Evolutionary conservation across 2,329 filamentous ascomycete species (phyloP).

Genomic region (Aspergillus candidus): DNA sequence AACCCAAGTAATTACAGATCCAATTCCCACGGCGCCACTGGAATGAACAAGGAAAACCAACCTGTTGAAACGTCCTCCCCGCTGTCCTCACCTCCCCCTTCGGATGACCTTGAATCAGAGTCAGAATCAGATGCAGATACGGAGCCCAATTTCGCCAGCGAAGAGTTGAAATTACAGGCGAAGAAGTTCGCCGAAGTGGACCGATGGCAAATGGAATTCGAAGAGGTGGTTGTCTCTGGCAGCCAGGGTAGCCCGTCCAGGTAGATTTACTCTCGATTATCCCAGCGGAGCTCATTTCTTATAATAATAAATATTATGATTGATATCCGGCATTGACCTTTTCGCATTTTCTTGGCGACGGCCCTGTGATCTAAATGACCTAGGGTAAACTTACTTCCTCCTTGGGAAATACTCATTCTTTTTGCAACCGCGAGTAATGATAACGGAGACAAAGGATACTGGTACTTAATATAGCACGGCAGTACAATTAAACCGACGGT

Average conservation of each 20-base stretch:
- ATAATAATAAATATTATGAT: not conserved
- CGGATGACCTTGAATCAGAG: slow-evolving; percentile 25
- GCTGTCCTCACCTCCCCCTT: slow-evolving; percentile 28
- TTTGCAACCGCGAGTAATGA: too few species aligned
- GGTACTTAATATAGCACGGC: not conserved
- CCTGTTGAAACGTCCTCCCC: slow-evolving; percentile 21
- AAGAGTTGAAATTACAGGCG: slow-evolving; percentile 31
- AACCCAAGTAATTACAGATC: not conserved
- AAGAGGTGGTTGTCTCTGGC: slow-evolving; percentile 30
- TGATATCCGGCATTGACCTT: not conserved
- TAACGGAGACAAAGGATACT: not conserved
- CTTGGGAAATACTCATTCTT: too few species aligned
- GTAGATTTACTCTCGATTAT: slow-evolving; percentile 2
- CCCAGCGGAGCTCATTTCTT: not conserved
- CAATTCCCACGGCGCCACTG: slow-evolving; percentile 7
- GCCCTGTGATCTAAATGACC: too few species aligned
- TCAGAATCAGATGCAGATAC: slow-evolving; percentile 7
- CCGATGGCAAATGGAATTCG: slow-evolving; percentile 40
- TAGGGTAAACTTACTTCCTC: too few species aligned
- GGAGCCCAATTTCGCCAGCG: slow-evolving; percentile 23
- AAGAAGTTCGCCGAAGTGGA: slow-evolving; percentile 39
- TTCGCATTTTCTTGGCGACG: not conserved
- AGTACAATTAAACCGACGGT: not conserved
- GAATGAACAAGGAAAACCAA: slow-evolving; percentile 29
- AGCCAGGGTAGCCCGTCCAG: slow-evolving; percentile 18